Evolutionary conservation across 139 green algal species (phyloP).

Genomic region (Auxenochlorella pyrenoidosa): DNA sequence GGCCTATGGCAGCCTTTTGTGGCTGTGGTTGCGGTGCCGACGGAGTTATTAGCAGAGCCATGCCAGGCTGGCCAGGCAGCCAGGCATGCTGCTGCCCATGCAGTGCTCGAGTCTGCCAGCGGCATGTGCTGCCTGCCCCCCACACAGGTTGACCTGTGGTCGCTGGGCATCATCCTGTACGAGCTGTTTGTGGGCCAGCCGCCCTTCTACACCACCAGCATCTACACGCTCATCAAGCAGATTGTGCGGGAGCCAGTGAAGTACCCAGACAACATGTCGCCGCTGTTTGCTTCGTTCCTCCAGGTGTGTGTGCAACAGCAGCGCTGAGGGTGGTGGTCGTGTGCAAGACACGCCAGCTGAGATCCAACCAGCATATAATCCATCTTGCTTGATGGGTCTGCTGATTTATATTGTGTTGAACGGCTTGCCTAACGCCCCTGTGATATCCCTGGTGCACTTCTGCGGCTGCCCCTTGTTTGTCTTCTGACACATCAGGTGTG

Average conservation of each 20-base stretch:
- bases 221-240: slow-evolving; percentile 95
- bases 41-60: too few relatives aligned
- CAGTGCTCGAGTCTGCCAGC: neutral
- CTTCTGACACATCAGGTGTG: too few relatives aligned
- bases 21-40: neutral
- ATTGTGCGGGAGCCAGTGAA: slow-evolving; percentile 95
- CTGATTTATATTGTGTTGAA: too few relatives aligned
- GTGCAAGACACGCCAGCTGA: too few relatives aligned
- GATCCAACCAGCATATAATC: too few relatives aligned
- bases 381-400: too few relatives aligned
- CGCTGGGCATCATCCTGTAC: slow-evolving; percentile 98
- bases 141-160: slow-evolving; percentile 95
- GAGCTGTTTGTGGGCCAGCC: slow-evolving; percentile 97
- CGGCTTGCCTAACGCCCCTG: too few relatives aligned
- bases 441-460: too few relatives aligned
- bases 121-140: neutral
- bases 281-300: slow-evolving; percentile 93
- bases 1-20: neutral
- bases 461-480: too few relatives aligned
- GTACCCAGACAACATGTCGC: slow-evolving; percentile 89
- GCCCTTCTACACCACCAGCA: slow-evolving; percentile 99
- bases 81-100: neutral
- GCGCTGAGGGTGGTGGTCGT: neutral
- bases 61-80: too few relatives aligned
- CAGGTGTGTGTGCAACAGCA: slow-evolving; percentile 54